These are phyloP conservation scores for Fusarium nisikadoi DNA, from an alignment of 2,329 filamentous ascomycete species.

Conservation along the genomic window DNA sequence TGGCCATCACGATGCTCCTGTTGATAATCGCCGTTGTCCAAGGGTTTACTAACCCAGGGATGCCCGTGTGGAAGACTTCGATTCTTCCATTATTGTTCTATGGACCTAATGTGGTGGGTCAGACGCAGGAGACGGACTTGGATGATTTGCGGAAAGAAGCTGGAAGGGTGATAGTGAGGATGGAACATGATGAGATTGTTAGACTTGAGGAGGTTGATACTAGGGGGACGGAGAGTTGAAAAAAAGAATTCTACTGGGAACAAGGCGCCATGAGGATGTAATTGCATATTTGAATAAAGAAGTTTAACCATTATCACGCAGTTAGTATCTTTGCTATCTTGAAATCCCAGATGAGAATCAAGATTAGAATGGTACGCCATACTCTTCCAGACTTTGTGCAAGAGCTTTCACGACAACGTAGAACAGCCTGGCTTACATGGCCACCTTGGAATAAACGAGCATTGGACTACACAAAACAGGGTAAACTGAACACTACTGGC, in stretches of 20 bases:
- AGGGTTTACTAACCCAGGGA: background rate
- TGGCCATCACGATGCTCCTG: background rate
- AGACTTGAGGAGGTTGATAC: background rate
- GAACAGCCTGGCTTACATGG: no score
- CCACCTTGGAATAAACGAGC: background rate
- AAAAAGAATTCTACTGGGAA: fast-evolving
- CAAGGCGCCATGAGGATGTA: fast-evolving
- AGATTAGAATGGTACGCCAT: background rate
- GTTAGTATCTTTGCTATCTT: fast-evolving
- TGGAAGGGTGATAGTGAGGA: background rate
- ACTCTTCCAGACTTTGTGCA: background rate
- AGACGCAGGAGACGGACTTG: background rate
- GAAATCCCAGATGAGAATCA: fast-evolving
- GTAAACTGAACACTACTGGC: background rate
- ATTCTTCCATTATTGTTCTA: conserved; percentile 5
- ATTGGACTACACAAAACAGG: fast-evolving
- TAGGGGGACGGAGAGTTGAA: background rate
- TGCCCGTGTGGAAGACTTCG: conserved; percentile 10
- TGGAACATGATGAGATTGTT: background rate
- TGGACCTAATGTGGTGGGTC: background rate
- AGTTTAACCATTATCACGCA: fast-evolving
- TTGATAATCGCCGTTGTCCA: background rate
- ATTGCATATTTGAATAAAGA: no score
- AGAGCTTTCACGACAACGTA: background rate
- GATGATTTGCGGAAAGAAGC: background rate